Conservation (phyloP, 768 basidiomycete species). For the Strobilomyces echinocephalus region DNA sequence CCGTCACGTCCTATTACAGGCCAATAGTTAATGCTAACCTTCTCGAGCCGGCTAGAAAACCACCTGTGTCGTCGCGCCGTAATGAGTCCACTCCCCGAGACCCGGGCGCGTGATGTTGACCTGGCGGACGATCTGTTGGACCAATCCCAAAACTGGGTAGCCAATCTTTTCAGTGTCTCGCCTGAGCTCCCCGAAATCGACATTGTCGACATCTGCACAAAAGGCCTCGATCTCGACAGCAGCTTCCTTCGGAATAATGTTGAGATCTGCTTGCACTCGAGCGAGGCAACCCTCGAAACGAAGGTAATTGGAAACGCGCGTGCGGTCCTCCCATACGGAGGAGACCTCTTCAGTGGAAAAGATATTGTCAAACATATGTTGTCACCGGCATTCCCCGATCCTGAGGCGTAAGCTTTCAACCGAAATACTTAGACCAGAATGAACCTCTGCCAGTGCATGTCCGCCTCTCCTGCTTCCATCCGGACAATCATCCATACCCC, state of each 20-base stretch:
- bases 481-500: too few species aligned
- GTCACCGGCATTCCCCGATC: too few species aligned
- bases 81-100: constrained; percentile 45
- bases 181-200: constrained; percentile 37
- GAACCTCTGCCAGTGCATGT: too few species aligned
- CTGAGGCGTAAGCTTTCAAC: too few species aligned
- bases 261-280: constrained; percentile 35
- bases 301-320: constrained; percentile 24
- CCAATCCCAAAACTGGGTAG: constrained; percentile 42
- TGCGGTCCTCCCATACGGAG: constrained; percentile 38
- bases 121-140: constrained; percentile 39
- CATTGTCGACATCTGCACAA: constrained; percentile 31
- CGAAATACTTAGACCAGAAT: too few species aligned
- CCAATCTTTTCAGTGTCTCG: constrained; percentile 40
- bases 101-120: constrained; percentile 33
- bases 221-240: constrained; percentile 33
- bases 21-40: background rate
- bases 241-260: constrained; percentile 38
- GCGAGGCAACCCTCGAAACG: constrained; percentile 33
- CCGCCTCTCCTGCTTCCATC: too few species aligned
- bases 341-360: constrained; percentile 38
- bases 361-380: constrained; percentile 35
- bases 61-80: constrained; percentile 48
- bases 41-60: background rate
- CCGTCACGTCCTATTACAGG: constrained; percentile 41